Evolutionary conservation across 2,329 filamentous ascomycete species (phyloP), one percentile per base, ranked within the genome.

Genomic region (Sporothrix mexicana): DNA sequence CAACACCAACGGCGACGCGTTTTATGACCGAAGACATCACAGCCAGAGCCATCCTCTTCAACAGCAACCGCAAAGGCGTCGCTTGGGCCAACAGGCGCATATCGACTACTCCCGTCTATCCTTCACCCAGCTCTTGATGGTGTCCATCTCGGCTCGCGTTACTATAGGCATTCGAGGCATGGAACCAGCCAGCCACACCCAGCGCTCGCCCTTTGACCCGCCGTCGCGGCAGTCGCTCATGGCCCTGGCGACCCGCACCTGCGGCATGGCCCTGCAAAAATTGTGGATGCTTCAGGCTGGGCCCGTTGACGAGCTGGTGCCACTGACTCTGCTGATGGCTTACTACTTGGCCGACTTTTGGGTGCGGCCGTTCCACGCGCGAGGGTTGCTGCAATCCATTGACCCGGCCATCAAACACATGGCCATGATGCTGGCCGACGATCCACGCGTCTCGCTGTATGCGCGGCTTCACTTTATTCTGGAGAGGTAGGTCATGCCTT

Each of bases 271-370:
- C 8, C 59, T 62, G 15, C 59, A 62, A n/a, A 62, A 62, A 30
- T 36, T 62, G 59, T 62, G 59, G 59, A 62, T 20, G 59, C 36
- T 62, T 3, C 59, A 62, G 15, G 59, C 59, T 17, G 30, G 59
- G 15, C 36, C 59, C 5, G 20, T 36, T 5, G 59, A 62, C 10
- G 59, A 43, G 13, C 30, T 43, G 5, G 59, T 62, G 30, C 59
- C 59, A 17, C 59, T 62, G 2, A n/a, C 43, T 17, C 30, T 62
- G 59, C 17, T 62, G 30, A 30, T 62, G 59, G 59, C 59, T 9
- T 17, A 62, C n/a, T 62, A 62, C 59, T n/a, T 62, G 30, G 59
- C 59, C 59, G 59, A 62, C 59, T 62, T 62, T 62, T 62, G 59
- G 59, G 59, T 62, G 30, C 59, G 59, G 36, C 59, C 59, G 15